Evolutionary conservation across 495 filamentous ascomycete species (phyloP).

Genomic region (Penicillium steckii): DNA sequence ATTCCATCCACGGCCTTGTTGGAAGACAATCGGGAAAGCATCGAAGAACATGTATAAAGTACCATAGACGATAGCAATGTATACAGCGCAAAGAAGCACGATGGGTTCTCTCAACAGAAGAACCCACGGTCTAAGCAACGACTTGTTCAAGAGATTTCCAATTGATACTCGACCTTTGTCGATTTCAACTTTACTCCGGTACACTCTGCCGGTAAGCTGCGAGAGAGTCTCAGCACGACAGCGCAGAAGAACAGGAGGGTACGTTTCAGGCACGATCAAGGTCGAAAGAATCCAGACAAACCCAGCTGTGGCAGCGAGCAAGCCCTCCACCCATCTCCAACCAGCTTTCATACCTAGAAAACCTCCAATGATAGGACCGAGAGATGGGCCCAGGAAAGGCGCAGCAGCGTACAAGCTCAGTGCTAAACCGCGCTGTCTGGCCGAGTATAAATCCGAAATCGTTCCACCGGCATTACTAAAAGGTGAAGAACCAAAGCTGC

Average conservation of each 20-base stretch:
- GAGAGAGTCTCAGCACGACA: constrained; percentile 33
- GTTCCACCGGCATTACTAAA: constrained; percentile 61
- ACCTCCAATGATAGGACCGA: constrained; percentile 50
- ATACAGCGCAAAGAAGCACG: constrained; percentile 47
- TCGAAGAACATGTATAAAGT: constrained; percentile 70
- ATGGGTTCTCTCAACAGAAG: constrained; percentile 20
- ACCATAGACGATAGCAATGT: constrained; percentile 63
- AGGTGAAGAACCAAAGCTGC: constrained; percentile 62
- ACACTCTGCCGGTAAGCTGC: constrained; percentile 43
- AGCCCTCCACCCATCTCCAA: constrained; percentile 59
- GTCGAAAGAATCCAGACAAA: constrained; percentile 47
- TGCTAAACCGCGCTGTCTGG: constrained; percentile 54
- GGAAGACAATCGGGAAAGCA: constrained; percentile 1
- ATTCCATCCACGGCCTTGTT: constrained; percentile 4
- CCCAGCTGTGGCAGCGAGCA: constrained; percentile 30
- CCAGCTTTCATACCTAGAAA: constrained; percentile 49
- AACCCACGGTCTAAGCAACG: constrained; percentile 24
- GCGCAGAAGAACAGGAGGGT: constrained; percentile 44
- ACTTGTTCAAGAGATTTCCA: constrained; percentile 14
- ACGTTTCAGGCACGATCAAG: constrained; percentile 63
- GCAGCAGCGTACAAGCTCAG: constrained; percentile 53
- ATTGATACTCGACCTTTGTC: constrained; percentile 5
- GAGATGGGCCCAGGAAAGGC: constrained; percentile 49
- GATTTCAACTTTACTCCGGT: constrained; percentile 29
- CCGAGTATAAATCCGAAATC: constrained; percentile 61